These are phyloP conservation scores for Aspergillus piperis DNA, from an alignment of 2,329 filamentous ascomycete species.

Conservation along the genomic window DNA sequence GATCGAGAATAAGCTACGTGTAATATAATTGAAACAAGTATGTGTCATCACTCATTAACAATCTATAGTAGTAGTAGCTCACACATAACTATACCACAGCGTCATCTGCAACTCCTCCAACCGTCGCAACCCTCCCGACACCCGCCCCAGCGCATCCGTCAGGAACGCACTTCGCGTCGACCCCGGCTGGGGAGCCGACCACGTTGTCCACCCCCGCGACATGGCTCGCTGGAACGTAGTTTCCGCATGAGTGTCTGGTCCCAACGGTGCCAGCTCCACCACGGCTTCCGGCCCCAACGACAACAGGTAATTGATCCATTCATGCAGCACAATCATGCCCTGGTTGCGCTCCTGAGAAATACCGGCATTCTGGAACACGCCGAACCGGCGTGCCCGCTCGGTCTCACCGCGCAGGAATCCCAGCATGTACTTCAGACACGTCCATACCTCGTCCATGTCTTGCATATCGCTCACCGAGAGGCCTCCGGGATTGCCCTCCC, in stretches of 20 bases:
- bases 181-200: not conserved
- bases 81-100: constrained; percentile 7
- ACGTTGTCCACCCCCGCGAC: constrained; percentile 10
- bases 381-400: constrained; percentile 1
- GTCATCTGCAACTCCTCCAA: constrained; percentile 5
- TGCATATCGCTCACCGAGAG: constrained; percentile 3
- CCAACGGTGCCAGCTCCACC: constrained; percentile 8
- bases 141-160: constrained; percentile 6
- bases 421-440: constrained; percentile 4
- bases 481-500: constrained; percentile 8
- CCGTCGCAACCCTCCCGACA: constrained; percentile 6
- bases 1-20: too few species aligned
- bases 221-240: constrained; percentile 8
- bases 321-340: constrained; percentile 3
- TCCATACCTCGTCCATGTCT: constrained; percentile 13
- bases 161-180: not conserved
- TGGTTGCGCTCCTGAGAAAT: not conserved
- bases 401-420: constrained; percentile 11
- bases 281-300: constrained; percentile 6
- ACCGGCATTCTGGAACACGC: constrained; percentile 3
- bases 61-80: too few species aligned
- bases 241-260: constrained; percentile 6
- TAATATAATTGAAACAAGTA: too few species aligned
- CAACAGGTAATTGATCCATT: constrained; percentile 10
- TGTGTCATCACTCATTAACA: too few species aligned